Base-by-base conservation (phyloP, 2,329 filamentous ascomycete species). In the Xylaria sp. region DNA sequence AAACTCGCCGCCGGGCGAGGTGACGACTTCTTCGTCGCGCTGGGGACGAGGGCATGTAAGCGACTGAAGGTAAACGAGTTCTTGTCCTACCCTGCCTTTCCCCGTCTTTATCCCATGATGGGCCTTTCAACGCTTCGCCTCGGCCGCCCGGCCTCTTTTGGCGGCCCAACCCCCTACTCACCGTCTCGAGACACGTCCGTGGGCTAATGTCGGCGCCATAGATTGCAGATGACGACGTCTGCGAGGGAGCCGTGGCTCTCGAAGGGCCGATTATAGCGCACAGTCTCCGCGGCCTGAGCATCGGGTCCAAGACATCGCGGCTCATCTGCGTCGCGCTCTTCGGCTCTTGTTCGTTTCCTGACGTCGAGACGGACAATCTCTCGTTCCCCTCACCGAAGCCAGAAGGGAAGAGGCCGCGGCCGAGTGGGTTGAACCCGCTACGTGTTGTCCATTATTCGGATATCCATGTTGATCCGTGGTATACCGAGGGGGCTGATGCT, bases 401-500 rank as follows among this genome's bases (percentile, higher is more conserved):
- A 7, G 65, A 17, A 17, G 55, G n/a, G n/a, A 11, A 30, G 14
- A 80, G 83, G 14, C 81, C 82, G 17, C 50, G 64, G 1, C 78
- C 84, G 1, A 86, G 83, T 60, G 81, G 83, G 2, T 76, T 82
- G 74, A 72, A 78, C 4, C 84, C 86, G 5, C 74, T 88, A 70
- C 83, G 85, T 71, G 80, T 90, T 4, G 85, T 88, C 27, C 88
- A 90, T 73, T 86, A 86, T 75, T 88, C 85, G 12, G 88, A 90
- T 70, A 86, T 88, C 50, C 88, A 89, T 66, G 79, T 89, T 61
- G 87, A 90, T 69, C 83, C 82, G 5, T 79, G 82, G 11, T 90
- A 90, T 74, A 81, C 82, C 27, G 77, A 81, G 1, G 88, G 87
- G 0, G 81, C 85, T 6, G 88, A 82, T 72, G 81, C 84, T 24